A percentile compares a stretch with the other conserved stretches of the same genome.
Evolutionary conservation across 192 early-diverging fungal genomes (phyloP).

Genomic region (Coemansia sp.): DNA sequence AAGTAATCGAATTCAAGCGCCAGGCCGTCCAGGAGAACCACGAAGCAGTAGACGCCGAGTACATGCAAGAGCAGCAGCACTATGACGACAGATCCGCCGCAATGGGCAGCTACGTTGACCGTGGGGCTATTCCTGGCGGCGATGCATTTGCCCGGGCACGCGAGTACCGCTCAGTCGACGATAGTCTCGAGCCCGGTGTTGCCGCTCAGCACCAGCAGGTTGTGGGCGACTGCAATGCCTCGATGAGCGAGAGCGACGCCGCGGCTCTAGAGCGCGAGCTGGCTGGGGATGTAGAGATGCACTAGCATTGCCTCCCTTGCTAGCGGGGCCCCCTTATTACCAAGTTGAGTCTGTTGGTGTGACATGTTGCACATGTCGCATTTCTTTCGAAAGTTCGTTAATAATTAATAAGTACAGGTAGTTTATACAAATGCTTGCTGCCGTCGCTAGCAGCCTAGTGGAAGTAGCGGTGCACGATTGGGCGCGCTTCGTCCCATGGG

Average conservation of each 20-base stretch:
- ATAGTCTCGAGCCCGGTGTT: constrained; percentile 43
- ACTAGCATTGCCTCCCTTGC: constrained; percentile 2
- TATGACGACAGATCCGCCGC: background rate
- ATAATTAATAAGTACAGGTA: background rate
- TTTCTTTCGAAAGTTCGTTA: background rate
- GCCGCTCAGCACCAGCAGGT: constrained; percentile 39
- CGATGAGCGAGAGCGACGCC: constrained; percentile 25
- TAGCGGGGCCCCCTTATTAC: background rate
- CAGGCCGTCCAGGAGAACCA: constrained; percentile 47
- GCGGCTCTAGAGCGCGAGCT: constrained; percentile 47
- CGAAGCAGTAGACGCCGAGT: constrained; percentile 40
- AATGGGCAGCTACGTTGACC: constrained; percentile 13
- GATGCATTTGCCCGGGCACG: constrained; percentile 40
- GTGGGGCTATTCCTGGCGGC: constrained; percentile 13
- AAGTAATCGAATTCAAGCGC: constrained; percentile 76
- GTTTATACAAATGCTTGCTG: background rate
- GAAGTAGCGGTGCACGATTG: constrained; percentile 62
- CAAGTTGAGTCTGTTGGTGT: background rate
- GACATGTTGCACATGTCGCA: no score
- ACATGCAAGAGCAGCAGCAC: constrained; percentile 21
- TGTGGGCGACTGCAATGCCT: constrained; percentile 4
- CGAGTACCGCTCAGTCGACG: constrained; percentile 38
- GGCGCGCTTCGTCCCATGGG: constrained; percentile 94
- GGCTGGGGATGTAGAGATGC: constrained; percentile 38
- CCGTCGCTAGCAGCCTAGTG: constrained; percentile 3